Evolutionary conservation across 805 yeast species (phyloP).

Genomic region (Sugiyamaella americana): DNA sequence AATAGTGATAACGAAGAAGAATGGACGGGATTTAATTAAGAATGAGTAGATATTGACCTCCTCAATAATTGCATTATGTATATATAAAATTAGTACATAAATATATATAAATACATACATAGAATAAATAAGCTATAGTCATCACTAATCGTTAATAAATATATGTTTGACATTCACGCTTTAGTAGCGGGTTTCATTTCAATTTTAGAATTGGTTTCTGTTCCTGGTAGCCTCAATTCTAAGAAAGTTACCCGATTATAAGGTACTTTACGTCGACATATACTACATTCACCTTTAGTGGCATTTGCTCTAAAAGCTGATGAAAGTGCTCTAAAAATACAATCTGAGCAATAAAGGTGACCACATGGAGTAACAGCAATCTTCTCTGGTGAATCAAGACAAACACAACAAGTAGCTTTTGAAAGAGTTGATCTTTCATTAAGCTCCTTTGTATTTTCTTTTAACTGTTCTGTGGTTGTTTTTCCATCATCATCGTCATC

Average conservation of each 20-base stretch:
- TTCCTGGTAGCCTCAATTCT: conserved; percentile 19
- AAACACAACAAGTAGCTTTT: conserved; percentile 30
- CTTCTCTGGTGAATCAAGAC: conserved; percentile 31
- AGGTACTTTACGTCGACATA: conserved; percentile 30
- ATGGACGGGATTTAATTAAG: conserved; percentile 34
- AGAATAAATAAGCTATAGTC: too few relatives aligned
- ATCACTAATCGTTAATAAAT: too few relatives aligned
- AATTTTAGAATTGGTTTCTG: background rate
- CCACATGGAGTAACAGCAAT: conserved; percentile 34
- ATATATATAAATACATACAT: too few relatives aligned
- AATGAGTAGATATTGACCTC: background rate
- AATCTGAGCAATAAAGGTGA: conserved; percentile 34
- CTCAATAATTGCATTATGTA: background rate
- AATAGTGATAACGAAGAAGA: conserved; percentile 28
- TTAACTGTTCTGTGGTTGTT: background rate
- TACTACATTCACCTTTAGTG: conserved; percentile 30
- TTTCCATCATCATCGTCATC: conserved; percentile 7
- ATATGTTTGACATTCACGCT: too few relatives aligned
- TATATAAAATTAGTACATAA: background rate
- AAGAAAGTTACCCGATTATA: conserved; percentile 26
- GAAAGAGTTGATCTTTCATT: conserved; percentile 12
- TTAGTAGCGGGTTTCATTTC: too few relatives aligned
- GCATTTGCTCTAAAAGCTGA: conserved; percentile 24
- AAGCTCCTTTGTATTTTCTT: background rate
- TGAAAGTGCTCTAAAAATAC: conserved; percentile 30